phyloP scores from a whole-genome alignment of 164 flowering plant genomes.

The Nymphaea colorata region DNA sequence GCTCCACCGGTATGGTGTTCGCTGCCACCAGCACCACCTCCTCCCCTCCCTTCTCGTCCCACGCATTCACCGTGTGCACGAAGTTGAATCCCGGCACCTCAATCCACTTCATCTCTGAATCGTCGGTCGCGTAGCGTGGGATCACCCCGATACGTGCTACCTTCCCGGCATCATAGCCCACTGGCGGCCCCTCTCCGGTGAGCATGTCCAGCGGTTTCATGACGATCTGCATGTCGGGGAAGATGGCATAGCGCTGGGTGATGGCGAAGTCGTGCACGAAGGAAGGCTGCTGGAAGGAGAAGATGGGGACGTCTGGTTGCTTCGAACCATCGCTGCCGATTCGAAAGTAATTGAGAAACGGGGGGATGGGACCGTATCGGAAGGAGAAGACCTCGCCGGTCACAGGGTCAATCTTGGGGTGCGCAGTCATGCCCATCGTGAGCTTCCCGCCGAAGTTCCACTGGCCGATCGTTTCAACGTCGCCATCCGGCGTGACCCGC shows the following conservation, averaged over 20 bases:
- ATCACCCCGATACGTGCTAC: constrained; percentile 56
- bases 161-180: constrained; percentile 31
- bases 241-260: constrained; percentile 46
- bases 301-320: constrained; percentile 49
- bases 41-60: constrained; percentile 67
- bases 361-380: constrained; percentile 49
- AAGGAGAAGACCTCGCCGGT: constrained; percentile 67
- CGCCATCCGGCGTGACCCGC: constrained; percentile 33
- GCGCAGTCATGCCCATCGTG: constrained; percentile 66
- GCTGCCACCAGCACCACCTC: constrained; percentile 49
- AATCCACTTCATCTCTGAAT: constrained; percentile 56
- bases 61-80: constrained; percentile 62
- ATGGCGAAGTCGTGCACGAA: constrained; percentile 76
- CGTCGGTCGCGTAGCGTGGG: constrained; percentile 53
- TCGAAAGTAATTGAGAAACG: constrained; percentile 49
- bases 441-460: constrained; percentile 42
- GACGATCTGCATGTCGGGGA: constrained; percentile 52
- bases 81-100: constrained; percentile 63
- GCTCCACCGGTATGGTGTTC: constrained; percentile 45
- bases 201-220: constrained; percentile 44
- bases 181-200: constrained; percentile 27
- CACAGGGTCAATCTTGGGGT: constrained; percentile 55
- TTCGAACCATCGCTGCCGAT: constrained; percentile 35
- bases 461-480: constrained; percentile 52
- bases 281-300: constrained; percentile 29